Base-by-base conservation (phyloP, 176 grass and related monocot genomes). In the Zoysia pacifica region DNA sequence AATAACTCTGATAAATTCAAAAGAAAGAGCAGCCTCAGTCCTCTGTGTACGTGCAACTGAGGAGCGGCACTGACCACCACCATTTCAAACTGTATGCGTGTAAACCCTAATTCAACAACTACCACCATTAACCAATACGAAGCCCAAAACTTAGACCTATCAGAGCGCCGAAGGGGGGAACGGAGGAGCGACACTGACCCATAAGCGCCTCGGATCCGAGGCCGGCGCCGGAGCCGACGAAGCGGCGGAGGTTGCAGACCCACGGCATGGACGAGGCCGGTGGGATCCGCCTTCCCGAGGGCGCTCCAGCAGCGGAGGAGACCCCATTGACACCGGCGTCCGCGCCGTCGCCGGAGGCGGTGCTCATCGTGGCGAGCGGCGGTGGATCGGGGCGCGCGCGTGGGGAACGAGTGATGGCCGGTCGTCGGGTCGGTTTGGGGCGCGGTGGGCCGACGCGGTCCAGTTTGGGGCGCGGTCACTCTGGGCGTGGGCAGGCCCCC, bases 151-250 rank as follows among this genome's bases (percentile, higher is more conserved):
- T 50, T 3, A 36, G 41, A 48, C 49, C 35, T 45, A 49, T 18
- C 16, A 53, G 15, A 35, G 7, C 20, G 7, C 28, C 1, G n/a
- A 5, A 35, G 2, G 12, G 4, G 58, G 20, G 0, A 3, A 39
- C 4, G 16, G 42, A 11, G 14, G 42, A 41, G 67, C 35, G 56
- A 42, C 18, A 79, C 90, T 86, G 54, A 98, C 96, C 96, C 96
- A 95, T 95, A 40, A 91, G 90, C 36, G 92, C 88, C 86, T 99
- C 96, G 55, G 92, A 99, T 87, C 92, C 90, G 67, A 98, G 96
- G 55, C 88, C 88, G 58, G 92, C 62, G 47, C 96, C 96, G 54
- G 88, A 77, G 82, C 96, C 96, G 72, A 98, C 88, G 90, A 90
- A 98, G 53, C 86, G 92, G 62, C 96, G 92, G 72, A 98, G 92